Conservation (phyloP, 495 filamentous ascomycete species). For the Zalerion maritima region DNA sequence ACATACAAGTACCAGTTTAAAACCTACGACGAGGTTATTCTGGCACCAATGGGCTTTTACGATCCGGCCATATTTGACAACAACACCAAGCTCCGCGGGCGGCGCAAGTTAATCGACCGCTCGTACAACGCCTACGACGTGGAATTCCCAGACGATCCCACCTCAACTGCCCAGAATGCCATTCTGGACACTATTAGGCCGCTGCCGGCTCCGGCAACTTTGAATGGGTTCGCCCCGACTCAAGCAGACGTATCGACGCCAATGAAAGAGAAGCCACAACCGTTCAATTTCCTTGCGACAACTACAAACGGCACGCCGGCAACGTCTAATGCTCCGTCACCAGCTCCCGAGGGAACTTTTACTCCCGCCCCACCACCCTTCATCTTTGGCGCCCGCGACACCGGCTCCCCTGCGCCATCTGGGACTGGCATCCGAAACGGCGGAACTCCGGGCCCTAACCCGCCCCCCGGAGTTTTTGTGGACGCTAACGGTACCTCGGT, state of each 20-base stretch:
- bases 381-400: slow-evolving; percentile 31
- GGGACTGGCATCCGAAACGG: slow-evolving; percentile 25
- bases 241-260: slow-evolving; percentile 33
- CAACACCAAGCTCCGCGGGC: slow-evolving; percentile 56
- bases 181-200: slow-evolving; percentile 58
- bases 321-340: slow-evolving; percentile 75
- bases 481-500: slow-evolving; percentile 17
- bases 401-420: slow-evolving; percentile 5
- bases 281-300: slow-evolving; percentile 39
- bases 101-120: slow-evolving; percentile 62
- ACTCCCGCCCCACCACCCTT: slow-evolving; percentile 49
- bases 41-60: slow-evolving; percentile 83
- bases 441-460: slow-evolving; percentile 27
- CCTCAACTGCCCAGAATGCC: slow-evolving; percentile 69
- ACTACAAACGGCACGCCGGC: slow-evolving; percentile 53
- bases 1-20: slow-evolving; percentile 88
- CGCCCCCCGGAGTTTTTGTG: slow-evolving; percentile 19
- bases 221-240: slow-evolving; percentile 19
- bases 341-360: slow-evolving; percentile 58
- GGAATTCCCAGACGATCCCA: slow-evolving; percentile 73
- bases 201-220: slow-evolving; percentile 25
- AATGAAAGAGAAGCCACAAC: slow-evolving; percentile 34
- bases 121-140: slow-evolving; percentile 86
- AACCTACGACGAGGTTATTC: slow-evolving; percentile 82
- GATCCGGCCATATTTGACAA: slow-evolving; percentile 78